Evolutionary conservation across 2,329 filamentous ascomycete species (phyloP), one percentile per base, ranked within the genome.

Genomic region (Aspergillus piperis): DNA sequence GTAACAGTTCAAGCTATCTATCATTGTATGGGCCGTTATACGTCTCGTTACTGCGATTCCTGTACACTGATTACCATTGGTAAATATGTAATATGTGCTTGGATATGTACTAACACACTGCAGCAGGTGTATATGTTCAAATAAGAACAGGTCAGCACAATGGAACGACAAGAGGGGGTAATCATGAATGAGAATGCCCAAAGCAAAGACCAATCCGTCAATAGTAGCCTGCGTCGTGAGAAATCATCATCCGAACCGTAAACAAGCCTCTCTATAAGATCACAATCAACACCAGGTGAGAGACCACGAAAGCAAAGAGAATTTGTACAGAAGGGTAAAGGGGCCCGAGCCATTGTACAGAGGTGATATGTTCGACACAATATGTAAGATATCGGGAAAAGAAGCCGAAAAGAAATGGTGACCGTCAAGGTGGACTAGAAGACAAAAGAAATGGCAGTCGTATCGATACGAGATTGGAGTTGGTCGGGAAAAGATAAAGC

Each of bases 211-310:
- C 41, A 54, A 54, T 50, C 53, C 54, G 56, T 60, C 58, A 49
- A 36, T 36, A 36, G 44, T 59, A 64, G 60, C 58, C 62, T 62
- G 58, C 62, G 59, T 67, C 64, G 44, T 59, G 54, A 62, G 38
- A 59, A 48, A 58, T 67, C 64, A 64, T 67, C 62, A 66, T 60
- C 53, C 66, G 25, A 64, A 58, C 50, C 63, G 47, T 64, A 25
- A 59, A 48, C 30, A 41, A 55, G 58, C 13, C 47, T 52, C 17
- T 49, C 51, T 23, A 30, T 23, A 13, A 58, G 47, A 30, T 36
- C 32, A 39, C 21, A 39, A 44, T 47, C 50, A 56, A 58, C 57
- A 49, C 54, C 52, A 54, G 39, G 41, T 44, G 30, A 53, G 38
- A 15, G 50, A 41, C 39, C 49, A 48, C 58, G 42, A 32, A 38